phyloP scores from a whole-genome alignment of 441 rosid species.

The Francoa sonchifolia region DNA sequence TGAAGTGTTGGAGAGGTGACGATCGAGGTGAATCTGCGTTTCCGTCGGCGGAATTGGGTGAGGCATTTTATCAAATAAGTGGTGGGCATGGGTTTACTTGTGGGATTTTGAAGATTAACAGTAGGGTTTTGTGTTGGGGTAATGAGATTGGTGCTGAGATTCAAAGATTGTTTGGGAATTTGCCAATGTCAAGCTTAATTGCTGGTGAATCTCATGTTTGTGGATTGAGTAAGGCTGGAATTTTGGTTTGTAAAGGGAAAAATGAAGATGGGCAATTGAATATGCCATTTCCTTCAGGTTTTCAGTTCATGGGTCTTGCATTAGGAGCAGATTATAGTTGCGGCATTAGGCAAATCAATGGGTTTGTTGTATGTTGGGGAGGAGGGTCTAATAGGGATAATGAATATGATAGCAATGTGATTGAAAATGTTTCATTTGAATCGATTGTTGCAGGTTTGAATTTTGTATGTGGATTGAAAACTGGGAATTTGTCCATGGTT shows the following conservation, averaged over 20 bases:
- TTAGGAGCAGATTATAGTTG: conserved; percentile 55
- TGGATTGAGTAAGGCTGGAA: conserved; percentile 42
- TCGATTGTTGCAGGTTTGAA: conserved; percentile 53
- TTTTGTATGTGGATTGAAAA: conserved; percentile 55
- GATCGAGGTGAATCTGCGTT: conserved; percentile 9
- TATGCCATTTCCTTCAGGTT: conserved; percentile 23
- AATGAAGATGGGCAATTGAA: conserved; percentile 38
- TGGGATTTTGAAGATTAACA: conserved; percentile 32
- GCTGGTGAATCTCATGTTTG: conserved; percentile 71
- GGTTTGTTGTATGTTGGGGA: conserved; percentile 72
- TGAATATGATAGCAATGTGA: conserved; percentile 19
- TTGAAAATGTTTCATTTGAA: conserved; percentile 33
- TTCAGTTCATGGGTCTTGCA: conserved; percentile 33
- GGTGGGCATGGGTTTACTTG: conserved; percentile 67
- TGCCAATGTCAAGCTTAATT: conserved; percentile 39
- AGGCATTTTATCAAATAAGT: conserved; percentile 26
- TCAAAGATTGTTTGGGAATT: conserved; percentile 18
- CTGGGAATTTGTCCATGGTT: conserved; percentile 32
- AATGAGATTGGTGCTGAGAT: conserved; percentile 17
- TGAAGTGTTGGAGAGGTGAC: conserved; percentile 56
- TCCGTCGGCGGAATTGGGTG: conserved; percentile 13
- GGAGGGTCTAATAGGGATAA: too few species aligned
- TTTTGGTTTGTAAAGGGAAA: conserved; percentile 44
- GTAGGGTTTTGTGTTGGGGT: conserved; percentile 57
- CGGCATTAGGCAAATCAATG: conserved; percentile 29